Evolutionary conservation across 2,329 filamentous ascomycete genomes (phyloP).

Genomic region (Trichoderma atrobrunneum): DNA sequence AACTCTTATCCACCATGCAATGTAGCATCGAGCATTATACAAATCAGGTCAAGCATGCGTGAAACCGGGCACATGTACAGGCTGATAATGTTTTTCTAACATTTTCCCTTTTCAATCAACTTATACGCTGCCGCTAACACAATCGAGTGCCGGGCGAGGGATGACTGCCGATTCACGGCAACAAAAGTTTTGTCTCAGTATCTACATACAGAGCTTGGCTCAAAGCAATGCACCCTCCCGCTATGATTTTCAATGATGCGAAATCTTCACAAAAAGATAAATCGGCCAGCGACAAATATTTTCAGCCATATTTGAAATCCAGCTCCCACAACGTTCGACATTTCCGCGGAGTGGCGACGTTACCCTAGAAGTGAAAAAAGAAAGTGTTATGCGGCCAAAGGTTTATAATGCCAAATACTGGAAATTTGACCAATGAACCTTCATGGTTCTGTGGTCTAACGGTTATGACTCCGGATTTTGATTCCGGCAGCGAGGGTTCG

Average conservation of each 20-base stretch:
- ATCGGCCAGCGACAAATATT: neutral
- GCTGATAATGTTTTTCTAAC: neutral
- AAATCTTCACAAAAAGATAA: neutral
- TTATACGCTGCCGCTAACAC: neutral
- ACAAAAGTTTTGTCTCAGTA: neutral
- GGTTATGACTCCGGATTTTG: conserved; percentile 24
- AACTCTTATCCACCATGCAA: neutral
- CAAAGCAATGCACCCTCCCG: neutral
- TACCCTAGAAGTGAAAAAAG: neutral
- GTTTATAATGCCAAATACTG: neutral
- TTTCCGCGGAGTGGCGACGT: neutral
- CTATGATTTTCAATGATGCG: neutral
- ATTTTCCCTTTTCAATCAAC: neutral
- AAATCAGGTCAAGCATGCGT: neutral
- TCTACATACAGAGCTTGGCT: neutral
- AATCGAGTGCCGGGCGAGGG: neutral
- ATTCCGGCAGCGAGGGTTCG: conserved; percentile 24
- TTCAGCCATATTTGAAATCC: neutral
- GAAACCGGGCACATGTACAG: neutral
- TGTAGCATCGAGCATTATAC: neutral
- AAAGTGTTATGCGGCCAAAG: neutral
- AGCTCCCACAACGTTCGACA: neutral
- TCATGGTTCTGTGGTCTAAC: conserved; percentile 22
- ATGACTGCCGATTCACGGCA: neutral
- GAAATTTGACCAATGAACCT: neutral